Evolutionary conservation across 305 asterid species (phyloP), one percentile per base, ranked within the genome.

Genomic region (Solanum hybrid): DNA sequence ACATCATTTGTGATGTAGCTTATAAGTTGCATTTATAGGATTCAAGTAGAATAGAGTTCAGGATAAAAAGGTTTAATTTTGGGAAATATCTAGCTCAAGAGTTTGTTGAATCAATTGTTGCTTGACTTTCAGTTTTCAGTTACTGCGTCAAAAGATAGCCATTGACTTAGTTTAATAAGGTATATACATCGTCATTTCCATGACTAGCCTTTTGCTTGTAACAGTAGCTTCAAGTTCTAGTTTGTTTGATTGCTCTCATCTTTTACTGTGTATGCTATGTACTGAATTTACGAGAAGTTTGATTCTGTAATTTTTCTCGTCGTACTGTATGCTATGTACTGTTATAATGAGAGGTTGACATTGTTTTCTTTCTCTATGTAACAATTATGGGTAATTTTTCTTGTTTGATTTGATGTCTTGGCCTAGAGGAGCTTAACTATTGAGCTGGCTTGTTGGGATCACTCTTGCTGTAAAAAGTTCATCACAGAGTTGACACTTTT

Each of bases 1-100:
- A 6, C n/a, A 10, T 33, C 11, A 31, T 61, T 57, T 57, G 33
- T 57, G 76, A 31, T 51, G 76, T 31, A 57, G 88, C 46, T 57
- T 85, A 85, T 85, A 51, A 85, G 76, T 85, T 85, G 46, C 88
- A 85, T 85, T 84, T 85, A 57, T 85, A 61, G 88, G 88, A 85
- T 85, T 57, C 76, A 34, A 85, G 76, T 57, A 85, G 76, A 57
- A 57, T 85, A 20, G 12, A 57, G 20, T 57, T 57, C 76, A 11
- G 76, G 88, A 73, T 26, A 31, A 51, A 77, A 20, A 85, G 13
- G 33, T 33, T 51, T 57, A 57, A 7, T 57, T 33, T 61, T 33
- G 18, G 76, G 76, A 42, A 39, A 31, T 85, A 57, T 85, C 75
- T 85, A 36, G 76, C 88, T 85, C 46, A 20, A 24, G 75, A 85